These are phyloP conservation scores for Potentilla sterilis DNA, from an alignment of 306 rosid genomes.

Conservation along the genomic window DNA sequence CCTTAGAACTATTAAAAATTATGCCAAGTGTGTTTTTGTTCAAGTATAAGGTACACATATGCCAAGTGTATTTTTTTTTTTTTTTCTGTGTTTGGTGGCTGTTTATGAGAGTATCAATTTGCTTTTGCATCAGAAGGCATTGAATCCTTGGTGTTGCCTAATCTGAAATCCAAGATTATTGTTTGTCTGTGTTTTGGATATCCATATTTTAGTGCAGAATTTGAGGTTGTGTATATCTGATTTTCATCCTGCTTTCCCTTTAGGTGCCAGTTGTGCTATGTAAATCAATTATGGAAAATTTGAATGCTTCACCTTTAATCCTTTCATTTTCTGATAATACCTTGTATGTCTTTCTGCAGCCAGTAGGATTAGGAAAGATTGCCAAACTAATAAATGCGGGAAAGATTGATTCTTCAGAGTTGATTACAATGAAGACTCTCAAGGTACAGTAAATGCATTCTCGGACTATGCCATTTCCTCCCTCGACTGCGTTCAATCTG, in stretches of 20 bases:
- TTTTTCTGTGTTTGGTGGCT: too few relatives aligned
- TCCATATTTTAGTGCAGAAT: not conserved
- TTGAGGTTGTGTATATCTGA: not conserved
- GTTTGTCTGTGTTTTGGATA: not conserved
- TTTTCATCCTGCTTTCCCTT: slow-evolving; percentile 1
- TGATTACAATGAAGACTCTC: slow-evolving; percentile 90
- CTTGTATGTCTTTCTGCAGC: slow-evolving; percentile 42
- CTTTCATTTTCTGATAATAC: slow-evolving; percentile 19
- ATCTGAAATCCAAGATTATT: not conserved
- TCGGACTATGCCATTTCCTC: slow-evolving; percentile 26
- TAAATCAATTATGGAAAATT: not conserved
- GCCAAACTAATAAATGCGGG: slow-evolving; percentile 83
- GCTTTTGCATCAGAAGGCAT: not conserved
- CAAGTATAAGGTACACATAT: not conserved
- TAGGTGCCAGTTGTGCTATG: not conserved
- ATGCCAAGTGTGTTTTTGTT: not conserved
- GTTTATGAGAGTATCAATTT: not conserved
- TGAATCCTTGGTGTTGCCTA: not conserved
- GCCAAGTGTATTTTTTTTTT: not conserved
- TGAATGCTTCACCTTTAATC: not conserved
- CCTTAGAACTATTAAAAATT: not conserved
- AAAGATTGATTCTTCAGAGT: slow-evolving; percentile 83
- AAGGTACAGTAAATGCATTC: slow-evolving; percentile 52
- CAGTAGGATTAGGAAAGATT: slow-evolving; percentile 87
- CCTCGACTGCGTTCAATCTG: slow-evolving; percentile 26